phyloP scores from a whole-genome alignment of 2,329 filamentous ascomycete genomes.

The Sclerotinia borealis region DNA sequence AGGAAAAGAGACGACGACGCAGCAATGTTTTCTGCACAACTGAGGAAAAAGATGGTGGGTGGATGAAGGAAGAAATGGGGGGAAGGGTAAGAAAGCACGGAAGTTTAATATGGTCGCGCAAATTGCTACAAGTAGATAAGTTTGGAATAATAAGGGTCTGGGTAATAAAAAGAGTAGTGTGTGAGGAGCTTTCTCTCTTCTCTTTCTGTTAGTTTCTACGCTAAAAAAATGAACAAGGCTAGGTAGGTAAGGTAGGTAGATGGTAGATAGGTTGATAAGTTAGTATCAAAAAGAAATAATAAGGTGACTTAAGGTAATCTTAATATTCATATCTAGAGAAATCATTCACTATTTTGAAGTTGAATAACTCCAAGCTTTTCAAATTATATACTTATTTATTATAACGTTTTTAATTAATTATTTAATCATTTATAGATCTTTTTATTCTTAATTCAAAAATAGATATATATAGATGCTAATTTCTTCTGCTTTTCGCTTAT shows the following conservation, averaged over 20 bases:
- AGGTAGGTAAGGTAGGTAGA: not conserved
- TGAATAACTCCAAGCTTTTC: too few relatives aligned
- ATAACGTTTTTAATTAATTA: not conserved
- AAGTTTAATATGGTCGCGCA: conserved; percentile 2
- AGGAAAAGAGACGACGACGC: conserved; percentile 8
- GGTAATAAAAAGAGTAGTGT: not conserved
- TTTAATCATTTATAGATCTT: too few relatives aligned
- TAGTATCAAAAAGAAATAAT: too few relatives aligned
- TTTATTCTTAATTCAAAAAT: not conserved
- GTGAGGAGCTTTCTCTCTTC: not conserved
- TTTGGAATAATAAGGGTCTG: not conserved
- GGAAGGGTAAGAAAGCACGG: conserved; percentile 9
- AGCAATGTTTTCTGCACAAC: conserved; percentile 2
- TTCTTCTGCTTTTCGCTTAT: not conserved
- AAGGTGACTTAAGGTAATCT: too few relatives aligned
- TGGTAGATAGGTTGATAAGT: too few relatives aligned
- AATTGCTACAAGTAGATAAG: conserved; percentile 5
- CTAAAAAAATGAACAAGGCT: not conserved
- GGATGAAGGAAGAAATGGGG: conserved; percentile 1
- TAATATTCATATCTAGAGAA: too few relatives aligned
- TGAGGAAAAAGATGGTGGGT: conserved; percentile 1
- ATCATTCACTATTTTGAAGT: too few relatives aligned
- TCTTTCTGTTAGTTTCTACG: conserved; percentile 7
- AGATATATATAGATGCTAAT: not conserved
- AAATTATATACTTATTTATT: too few relatives aligned